Percentiles rank a stretch among this genome's conserved stretches.
These are phyloP conservation scores for Fusarium ambrosium DNA, from an alignment of 2,329 filamentous ascomycete genomes.

Conservation along the genomic window DNA sequence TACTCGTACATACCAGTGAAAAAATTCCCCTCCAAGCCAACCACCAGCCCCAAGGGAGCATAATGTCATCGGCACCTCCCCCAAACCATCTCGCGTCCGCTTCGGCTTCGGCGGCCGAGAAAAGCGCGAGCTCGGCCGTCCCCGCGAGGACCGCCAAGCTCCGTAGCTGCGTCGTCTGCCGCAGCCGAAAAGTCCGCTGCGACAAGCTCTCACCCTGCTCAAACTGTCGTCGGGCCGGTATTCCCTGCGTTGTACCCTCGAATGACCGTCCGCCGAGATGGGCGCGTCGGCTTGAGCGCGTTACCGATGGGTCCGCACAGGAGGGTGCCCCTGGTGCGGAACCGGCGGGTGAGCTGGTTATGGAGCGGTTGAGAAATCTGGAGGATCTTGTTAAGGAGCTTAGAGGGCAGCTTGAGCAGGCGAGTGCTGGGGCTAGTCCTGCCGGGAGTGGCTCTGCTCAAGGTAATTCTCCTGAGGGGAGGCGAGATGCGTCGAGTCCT, in stretches of 20 bases:
- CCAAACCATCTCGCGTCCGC: constrained; percentile 22
- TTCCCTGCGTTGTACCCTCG: constrained; percentile 65
- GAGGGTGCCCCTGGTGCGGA: constrained; percentile 32
- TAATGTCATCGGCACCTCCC: background rate
- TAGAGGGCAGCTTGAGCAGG: constrained; percentile 59
- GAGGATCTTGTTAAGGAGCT: constrained; percentile 66
- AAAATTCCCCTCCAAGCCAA: too few species aligned
- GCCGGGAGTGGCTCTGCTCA: constrained; percentile 45
- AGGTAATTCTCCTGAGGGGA: constrained; percentile 48
- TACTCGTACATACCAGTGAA: too few species aligned
- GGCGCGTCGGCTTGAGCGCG: constrained; percentile 64
- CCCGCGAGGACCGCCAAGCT: constrained; percentile 47
- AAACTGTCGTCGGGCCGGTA: constrained; percentile 67
- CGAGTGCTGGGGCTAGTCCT: constrained; percentile 48
- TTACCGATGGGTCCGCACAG: constrained; percentile 50
- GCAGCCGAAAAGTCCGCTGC: constrained; percentile 69
- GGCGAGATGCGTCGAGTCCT: constrained; percentile 13
- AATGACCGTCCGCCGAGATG: constrained; percentile 65
- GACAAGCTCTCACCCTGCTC: constrained; percentile 69
- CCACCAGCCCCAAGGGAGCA: too few species aligned
- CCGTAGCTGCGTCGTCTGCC: constrained; percentile 65
- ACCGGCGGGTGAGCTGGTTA: constrained; percentile 54
- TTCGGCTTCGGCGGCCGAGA: constrained; percentile 41
- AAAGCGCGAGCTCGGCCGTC: constrained; percentile 36
- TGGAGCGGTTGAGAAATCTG: constrained; percentile 64